phyloP scores from a whole-genome alignment of 2,329 filamentous ascomycete species.

The Gaeumannomyces sp. region DNA sequence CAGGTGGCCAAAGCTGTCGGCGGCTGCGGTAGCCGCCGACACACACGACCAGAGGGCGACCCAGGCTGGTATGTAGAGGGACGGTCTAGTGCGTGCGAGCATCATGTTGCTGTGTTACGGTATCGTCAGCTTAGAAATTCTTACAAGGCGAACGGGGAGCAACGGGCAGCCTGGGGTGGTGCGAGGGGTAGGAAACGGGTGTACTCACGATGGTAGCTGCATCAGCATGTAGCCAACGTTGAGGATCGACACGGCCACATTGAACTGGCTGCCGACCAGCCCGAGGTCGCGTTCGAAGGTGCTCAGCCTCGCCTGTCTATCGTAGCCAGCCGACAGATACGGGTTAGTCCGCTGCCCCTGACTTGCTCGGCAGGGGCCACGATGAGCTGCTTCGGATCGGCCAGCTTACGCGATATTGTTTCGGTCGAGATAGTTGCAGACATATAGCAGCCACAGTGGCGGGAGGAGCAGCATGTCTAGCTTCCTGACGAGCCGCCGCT shows the following conservation, averaged over 20 bases:
- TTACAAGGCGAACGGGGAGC: not conserved
- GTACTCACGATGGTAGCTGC: slow-evolving; percentile 8
- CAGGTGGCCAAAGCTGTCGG: slow-evolving; percentile 26
- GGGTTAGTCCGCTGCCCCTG: not conserved
- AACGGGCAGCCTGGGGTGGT: too few relatives aligned
- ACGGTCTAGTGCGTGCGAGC: slow-evolving; percentile 19
- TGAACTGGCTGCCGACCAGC: slow-evolving; percentile 11
- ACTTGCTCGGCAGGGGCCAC: too few relatives aligned
- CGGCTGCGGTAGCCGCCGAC: slow-evolving; percentile 28
- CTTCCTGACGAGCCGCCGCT: slow-evolving; percentile 11
- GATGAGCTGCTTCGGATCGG: not conserved
- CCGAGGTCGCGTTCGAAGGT: slow-evolving; percentile 9
- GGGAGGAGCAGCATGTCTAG: slow-evolving; percentile 13
- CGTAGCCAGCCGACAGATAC: not conserved
- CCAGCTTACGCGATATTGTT: slow-evolving; percentile 3
- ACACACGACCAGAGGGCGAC: slow-evolving; percentile 26
- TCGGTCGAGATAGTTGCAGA: slow-evolving; percentile 10
- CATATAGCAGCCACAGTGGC: slow-evolving; percentile 7
- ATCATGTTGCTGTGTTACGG: slow-evolving; percentile 22
- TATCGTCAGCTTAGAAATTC: too few relatives aligned
- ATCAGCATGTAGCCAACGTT: slow-evolving; percentile 12
- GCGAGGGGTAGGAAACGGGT: too few relatives aligned
- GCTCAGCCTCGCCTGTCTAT: slow-evolving; percentile 4
- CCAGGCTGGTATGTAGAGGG: slow-evolving; percentile 23
- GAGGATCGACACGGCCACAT: slow-evolving; percentile 11